A percentile compares a stretch with the other conserved stretches of the same genome.
phyloP scores from a whole-genome alignment of 2,329 filamentous ascomycete species.

The Bipolaris oryzae region DNA sequence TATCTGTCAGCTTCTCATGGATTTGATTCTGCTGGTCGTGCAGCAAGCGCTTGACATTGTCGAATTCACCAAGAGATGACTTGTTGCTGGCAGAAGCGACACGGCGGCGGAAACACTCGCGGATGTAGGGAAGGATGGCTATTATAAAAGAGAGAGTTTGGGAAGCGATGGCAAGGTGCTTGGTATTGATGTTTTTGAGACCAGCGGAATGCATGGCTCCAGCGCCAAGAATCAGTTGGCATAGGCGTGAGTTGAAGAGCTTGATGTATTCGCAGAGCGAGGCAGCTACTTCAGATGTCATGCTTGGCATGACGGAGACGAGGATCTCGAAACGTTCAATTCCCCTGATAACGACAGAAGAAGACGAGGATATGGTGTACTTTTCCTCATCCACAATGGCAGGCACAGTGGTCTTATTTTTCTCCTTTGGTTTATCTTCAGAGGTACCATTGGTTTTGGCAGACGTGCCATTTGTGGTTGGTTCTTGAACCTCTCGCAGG shows the following conservation, averaged over 20 bases:
- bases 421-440: constrained; percentile 40
- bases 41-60: constrained; percentile 80
- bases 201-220: constrained; percentile 88
- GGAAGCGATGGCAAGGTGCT: constrained; percentile 88
- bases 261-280: constrained; percentile 85
- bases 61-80: constrained; percentile 75
- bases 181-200: constrained; percentile 88
- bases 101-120: constrained; percentile 88
- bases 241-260: constrained; percentile 93
- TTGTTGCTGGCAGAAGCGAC: constrained; percentile 49
- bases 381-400: constrained; percentile 83
- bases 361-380: constrained; percentile 85
- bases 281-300: constrained; percentile 81
- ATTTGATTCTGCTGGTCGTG: constrained; percentile 92
- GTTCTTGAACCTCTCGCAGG: constrained; percentile 29
- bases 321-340: constrained; percentile 84
- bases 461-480: constrained; percentile 31
- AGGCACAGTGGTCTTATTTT: constrained; percentile 55
- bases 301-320: constrained; percentile 82
- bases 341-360: constrained; percentile 78
- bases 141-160: constrained; percentile 89
- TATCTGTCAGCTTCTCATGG: constrained; percentile 90
- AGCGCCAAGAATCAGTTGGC: constrained; percentile 94
- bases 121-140: constrained; percentile 83
- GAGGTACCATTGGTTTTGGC: constrained; percentile 39